Evolutionary conservation across 495 filamentous ascomycete genomes (phyloP), one percentile per base, ranked within the genome.

Genomic region (Trichoderma reesei): DNA sequence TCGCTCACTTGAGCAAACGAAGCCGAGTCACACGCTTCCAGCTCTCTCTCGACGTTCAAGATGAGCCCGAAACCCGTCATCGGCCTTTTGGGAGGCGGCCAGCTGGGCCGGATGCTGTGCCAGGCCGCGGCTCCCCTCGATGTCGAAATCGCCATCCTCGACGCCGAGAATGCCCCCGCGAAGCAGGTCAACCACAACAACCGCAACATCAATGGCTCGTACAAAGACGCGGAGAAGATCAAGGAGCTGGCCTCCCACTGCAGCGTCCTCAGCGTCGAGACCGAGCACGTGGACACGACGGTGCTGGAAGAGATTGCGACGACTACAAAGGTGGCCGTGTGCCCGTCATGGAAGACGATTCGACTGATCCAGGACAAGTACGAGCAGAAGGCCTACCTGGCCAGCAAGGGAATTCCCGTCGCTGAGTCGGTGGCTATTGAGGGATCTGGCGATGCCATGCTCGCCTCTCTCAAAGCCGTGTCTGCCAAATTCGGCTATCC

Each of bases 361-460:
- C 86, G 90, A 26, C 87, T 86, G 34, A 97, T 98, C 66, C 95
- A 98, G 80, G 93, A 98, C 79, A 98, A 98, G 76, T 98, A 85
- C 74, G 78, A 85, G 71, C 94, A 98, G 77, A 97, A 98, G 75
- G 82, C 89, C 69, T 87, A 94, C 70, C 79, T 98, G 65, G 75
- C 75, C 41, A 73, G 81, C 54, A 82, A 84, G 68, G 80, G 78
- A 2, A 85, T 98, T 5, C 82, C 86, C n/a, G 88, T 88, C 66
- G 87, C 89, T 1, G 80, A 86, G 18, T 89, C 88, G 65, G 76
- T 86, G 26, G 79, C 84, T 14, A 71, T 96, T 56, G 73, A 75
- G 34, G 20, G 26, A 3, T 20, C n/a, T 31, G 70, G 78, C 0
- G 78, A 76, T 0, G 74, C 83, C 61, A 76, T 78, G 42, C 71